These are phyloP conservation scores for Auriscalpium vulgare DNA, from an alignment of 768 basidiomycete genomes.

Conservation along the genomic window DNA sequence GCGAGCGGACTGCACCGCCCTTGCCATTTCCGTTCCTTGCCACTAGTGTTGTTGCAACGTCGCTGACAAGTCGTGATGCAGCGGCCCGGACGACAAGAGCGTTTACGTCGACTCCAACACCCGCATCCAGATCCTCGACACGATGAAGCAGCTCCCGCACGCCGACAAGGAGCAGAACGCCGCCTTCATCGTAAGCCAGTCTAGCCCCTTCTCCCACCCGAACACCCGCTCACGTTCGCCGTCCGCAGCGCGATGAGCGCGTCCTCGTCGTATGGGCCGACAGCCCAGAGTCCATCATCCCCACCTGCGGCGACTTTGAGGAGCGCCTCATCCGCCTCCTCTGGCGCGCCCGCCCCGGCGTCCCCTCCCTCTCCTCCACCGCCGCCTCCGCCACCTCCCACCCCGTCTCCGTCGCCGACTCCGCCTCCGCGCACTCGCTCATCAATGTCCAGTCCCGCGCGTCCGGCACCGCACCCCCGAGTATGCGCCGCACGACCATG, in stretches of 20 bases:
- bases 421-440: slow-evolving; percentile 31
- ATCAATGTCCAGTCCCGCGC: background rate
- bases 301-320: slow-evolving; percentile 43
- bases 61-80: background rate
- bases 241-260: slow-evolving; percentile 63
- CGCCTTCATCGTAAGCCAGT: slow-evolving; percentile 62
- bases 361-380: slow-evolving; percentile 18
- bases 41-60: background rate
- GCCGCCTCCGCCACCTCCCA: slow-evolving; percentile 22
- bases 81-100: slow-evolving; percentile 27
- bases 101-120: slow-evolving; percentile 45
- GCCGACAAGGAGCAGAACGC: slow-evolving; percentile 45
- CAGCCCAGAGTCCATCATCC: slow-evolving; percentile 66
- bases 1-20: background rate
- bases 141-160: slow-evolving; percentile 65
- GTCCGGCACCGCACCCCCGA: background rate
- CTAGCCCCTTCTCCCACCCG: background rate
- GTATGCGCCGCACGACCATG: slow-evolving; percentile 2
- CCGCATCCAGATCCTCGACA: slow-evolving; percentile 78
- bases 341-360: slow-evolving; percentile 35
- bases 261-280: slow-evolving; percentile 84
- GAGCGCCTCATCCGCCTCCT: slow-evolving; percentile 49
- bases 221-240: background rate
- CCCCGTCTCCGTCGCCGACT: slow-evolving; percentile 20
- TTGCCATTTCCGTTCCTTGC: background rate